Percentiles rank a stretch among this genome's conserved stretches.
These are phyloP conservation scores for Corymbia maculata DNA, from an alignment of 345 rosid genomes.

Conservation along the genomic window DNA sequence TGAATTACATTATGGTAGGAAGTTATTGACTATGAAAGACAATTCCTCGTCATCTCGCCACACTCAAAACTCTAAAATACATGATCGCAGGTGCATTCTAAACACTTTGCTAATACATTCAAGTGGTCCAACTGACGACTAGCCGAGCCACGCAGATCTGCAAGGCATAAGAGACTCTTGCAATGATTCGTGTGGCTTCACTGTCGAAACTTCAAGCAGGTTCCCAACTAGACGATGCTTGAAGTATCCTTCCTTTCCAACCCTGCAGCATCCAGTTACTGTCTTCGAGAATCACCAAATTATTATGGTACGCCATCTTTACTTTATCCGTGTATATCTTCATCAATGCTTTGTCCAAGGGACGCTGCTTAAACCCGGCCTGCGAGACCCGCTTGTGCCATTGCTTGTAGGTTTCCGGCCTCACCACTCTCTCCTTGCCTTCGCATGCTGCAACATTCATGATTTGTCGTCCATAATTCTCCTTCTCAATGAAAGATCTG, in stretches of 20 bases:
- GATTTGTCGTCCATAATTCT: conserved; percentile 16
- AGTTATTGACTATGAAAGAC: background rate
- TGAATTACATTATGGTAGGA: background rate
- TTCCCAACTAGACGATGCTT: conserved; percentile 35
- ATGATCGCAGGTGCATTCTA: background rate
- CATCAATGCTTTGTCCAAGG: conserved; percentile 17
- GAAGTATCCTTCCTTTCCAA: conserved; percentile 35
- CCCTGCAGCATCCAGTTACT: conserved; percentile 42
- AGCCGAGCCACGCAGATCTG: background rate
- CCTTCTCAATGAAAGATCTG: conserved; percentile 22
- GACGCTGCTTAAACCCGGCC: conserved; percentile 37
- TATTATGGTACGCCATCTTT: conserved; percentile 13
- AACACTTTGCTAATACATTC: background rate
- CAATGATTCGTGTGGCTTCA: background rate
- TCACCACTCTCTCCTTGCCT: conserved; percentile 29
- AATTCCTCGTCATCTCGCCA: background rate
- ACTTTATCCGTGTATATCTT: conserved; percentile 1
- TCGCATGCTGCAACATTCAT: conserved; percentile 37
- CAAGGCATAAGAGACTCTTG: background rate
- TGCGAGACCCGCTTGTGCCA: conserved; percentile 30
- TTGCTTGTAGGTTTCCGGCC: conserved; percentile 48
- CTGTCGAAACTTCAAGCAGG: background rate
- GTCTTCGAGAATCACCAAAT: conserved; percentile 23
- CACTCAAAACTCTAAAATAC: background rate
- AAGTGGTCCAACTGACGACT: background rate